Conservation (phyloP, 1,284 basidiomycete species). For the Grifola frondosa region DNA sequence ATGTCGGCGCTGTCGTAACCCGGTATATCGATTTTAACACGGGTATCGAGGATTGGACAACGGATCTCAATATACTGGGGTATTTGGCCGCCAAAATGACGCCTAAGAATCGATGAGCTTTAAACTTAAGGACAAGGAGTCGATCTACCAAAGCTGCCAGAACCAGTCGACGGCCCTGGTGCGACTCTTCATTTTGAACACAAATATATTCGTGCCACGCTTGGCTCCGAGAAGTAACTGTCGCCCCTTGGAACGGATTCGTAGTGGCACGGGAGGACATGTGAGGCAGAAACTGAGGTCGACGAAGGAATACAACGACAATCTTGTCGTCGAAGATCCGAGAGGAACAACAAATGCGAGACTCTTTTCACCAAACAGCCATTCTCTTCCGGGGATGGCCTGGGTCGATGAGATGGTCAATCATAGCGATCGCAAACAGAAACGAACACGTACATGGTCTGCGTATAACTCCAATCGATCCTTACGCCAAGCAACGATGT, state of each 20-base stretch:
- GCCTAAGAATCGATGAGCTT: conserved; percentile 44
- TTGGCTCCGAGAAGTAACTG: conserved; percentile 46
- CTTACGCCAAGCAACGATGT: conserved; percentile 76
- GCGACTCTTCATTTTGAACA: conserved; percentile 74
- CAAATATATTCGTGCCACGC: conserved; percentile 74
- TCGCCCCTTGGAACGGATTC: conserved; percentile 40
- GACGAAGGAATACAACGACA: conserved; percentile 80
- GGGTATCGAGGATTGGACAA: conserved; percentile 51
- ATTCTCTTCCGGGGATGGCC: conserved; percentile 63
- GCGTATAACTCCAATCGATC: conserved; percentile 76
- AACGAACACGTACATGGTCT: conserved; percentile 58
- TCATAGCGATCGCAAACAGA: background rate
- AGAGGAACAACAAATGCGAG: conserved; percentile 73
- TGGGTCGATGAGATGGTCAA: conserved; percentile 27
- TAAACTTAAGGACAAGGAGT: background rate
- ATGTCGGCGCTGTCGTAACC: conserved; percentile 37
- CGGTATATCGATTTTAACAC: conserved; percentile 66
- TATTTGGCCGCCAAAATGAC: conserved; percentile 50
- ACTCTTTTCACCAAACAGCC: conserved; percentile 62
- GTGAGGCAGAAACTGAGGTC: conserved; percentile 80
- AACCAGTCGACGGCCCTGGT: conserved; percentile 79
- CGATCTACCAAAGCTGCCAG: conserved; percentile 72
- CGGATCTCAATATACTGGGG: conserved; percentile 47
- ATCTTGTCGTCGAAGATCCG: conserved; percentile 50
- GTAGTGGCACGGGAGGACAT: conserved; percentile 55